These are phyloP conservation scores for Ogataea haglerorum DNA, from an alignment of 805 yeast species.

Conservation along the genomic window DNA sequence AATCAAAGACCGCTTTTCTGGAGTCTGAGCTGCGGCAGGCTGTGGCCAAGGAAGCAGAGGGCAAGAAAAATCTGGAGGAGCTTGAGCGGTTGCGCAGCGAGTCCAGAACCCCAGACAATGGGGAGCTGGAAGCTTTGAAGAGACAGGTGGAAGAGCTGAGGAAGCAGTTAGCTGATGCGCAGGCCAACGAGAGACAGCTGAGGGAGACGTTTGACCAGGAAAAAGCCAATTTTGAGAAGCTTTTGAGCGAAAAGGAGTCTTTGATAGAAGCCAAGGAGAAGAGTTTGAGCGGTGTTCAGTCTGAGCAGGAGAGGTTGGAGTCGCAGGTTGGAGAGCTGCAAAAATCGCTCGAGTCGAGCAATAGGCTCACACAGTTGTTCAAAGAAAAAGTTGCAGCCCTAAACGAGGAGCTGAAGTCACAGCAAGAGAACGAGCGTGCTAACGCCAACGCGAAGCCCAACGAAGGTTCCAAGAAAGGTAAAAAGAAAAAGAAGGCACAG, in stretches of 20 bases:
- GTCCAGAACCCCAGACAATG: conserved; percentile 3
- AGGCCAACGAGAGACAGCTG: not conserved
- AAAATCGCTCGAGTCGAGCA: conserved; percentile 23
- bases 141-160: not conserved
- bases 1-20: conserved; percentile 56
- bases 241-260: conserved; percentile 3
- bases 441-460: not conserved
- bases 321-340: conserved; percentile 16
- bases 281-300: not conserved
- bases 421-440: not conserved
- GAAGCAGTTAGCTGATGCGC: not conserved
- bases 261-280: not conserved
- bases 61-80: conserved; percentile 13
- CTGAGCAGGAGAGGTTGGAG: conserved; percentile 1
- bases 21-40: conserved; percentile 61
- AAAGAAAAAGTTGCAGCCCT: conserved; percentile 26
- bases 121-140: not conserved
- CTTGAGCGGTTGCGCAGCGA: conserved; percentile 1
- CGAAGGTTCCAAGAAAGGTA: conserved; percentile 15
- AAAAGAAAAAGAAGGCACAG: conserved; percentile 18
- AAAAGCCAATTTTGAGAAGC: conserved; percentile 1
- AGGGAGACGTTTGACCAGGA: conserved; percentile 3
- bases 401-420: conserved; percentile 18
- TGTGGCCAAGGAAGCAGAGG: conserved; percentile 22
- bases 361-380: conserved; percentile 22